Evolutionary conservation across 2,329 filamentous ascomycete species (phyloP).

Genomic region (Delphinella strobiligena): DNA sequence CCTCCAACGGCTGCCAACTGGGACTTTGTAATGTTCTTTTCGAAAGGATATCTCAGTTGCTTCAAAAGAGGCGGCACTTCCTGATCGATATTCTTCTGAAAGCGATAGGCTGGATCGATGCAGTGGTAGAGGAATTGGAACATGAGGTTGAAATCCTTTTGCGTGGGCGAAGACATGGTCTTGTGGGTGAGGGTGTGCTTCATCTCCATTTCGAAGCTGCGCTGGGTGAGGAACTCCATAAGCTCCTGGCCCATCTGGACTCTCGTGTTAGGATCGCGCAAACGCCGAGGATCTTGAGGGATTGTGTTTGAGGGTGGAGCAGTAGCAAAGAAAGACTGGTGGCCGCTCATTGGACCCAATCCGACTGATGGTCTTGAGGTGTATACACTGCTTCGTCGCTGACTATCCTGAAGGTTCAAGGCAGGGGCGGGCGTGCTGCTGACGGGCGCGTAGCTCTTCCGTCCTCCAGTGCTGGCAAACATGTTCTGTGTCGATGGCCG

Average conservation of each 20-base stretch:
- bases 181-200: slow-evolving; percentile 88
- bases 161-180: slow-evolving; percentile 83
- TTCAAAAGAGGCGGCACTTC: slow-evolving; percentile 89
- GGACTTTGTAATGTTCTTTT: slow-evolving; percentile 91
- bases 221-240: slow-evolving; percentile 78
- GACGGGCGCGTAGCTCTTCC: slow-evolving; percentile 60
- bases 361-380: slow-evolving; percentile 47
- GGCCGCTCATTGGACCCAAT: slow-evolving; percentile 45
- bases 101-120: slow-evolving; percentile 86
- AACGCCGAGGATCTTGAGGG: slow-evolving; percentile 72
- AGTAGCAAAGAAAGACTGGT: slow-evolving; percentile 92
- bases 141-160: slow-evolving; percentile 96
- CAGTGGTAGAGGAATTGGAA: slow-evolving; percentile 97
- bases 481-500: slow-evolving; percentile 66
- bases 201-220: slow-evolving; percentile 97
- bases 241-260: slow-evolving; percentile 77
- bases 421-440: slow-evolving; percentile 35
- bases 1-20: slow-evolving; percentile 90
- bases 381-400: slow-evolving; percentile 63
- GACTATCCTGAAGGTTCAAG: slow-evolving; percentile 41
- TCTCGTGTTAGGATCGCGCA: slow-evolving; percentile 72
- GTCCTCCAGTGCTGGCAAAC: slow-evolving; percentile 43
- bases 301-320: slow-evolving; percentile 70
- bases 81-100: slow-evolving; percentile 88
- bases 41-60: slow-evolving; percentile 87